Base-by-base conservation (phyloP, 306 rosid species). In the Oxytropis ochrocephala region DNA sequence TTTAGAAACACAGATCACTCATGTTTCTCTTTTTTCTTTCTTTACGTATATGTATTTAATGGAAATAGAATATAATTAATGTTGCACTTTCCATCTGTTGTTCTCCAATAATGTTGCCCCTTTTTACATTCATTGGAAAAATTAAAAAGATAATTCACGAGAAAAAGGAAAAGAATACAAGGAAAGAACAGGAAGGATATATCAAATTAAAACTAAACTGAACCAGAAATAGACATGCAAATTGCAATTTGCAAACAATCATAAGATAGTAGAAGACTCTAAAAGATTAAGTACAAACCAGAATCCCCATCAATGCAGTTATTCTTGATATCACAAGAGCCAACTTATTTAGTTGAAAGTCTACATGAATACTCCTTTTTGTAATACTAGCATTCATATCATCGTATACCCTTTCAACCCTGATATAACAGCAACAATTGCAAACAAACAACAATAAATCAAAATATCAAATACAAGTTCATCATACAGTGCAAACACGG, bases 281-380 rank as follows among this genome's bases (percentile, higher is more conserved):
- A n/a, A 56, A 41, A 47, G 9, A 67, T 47, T 24, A 73, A 44
- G 53, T 66, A 80, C 94, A 4, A 64, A 93, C 98, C 98, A 93
- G 87, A 81, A 93, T 76, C 43, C 98, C 97, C 92, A 82, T 88
- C 53, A 93, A 69, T 6, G 98, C 98, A 74, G 96, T 88, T 59
- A 87, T 75, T 82, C 98, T 88, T 62, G 97, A 70, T 75, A 93
- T 88, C 80, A 93, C 87, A 72, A 93, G 84, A 14, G 97, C 79
- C 77, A 93, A 90, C 84, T 85, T 90, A 67, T 30, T 74, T 47
- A 93, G 83, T 43, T 54, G 68, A 56, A 90, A 82, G 80, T 85
- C 86, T 27, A 1, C 19, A 52, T 41, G 86, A 67, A 88, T 68
- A 54, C 0, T 61, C 73, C 11, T 79, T 12, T 67, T 79, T 14